Conservation (phyloP, 331 rosid genomes). For the Spiraea crenata region DNA sequence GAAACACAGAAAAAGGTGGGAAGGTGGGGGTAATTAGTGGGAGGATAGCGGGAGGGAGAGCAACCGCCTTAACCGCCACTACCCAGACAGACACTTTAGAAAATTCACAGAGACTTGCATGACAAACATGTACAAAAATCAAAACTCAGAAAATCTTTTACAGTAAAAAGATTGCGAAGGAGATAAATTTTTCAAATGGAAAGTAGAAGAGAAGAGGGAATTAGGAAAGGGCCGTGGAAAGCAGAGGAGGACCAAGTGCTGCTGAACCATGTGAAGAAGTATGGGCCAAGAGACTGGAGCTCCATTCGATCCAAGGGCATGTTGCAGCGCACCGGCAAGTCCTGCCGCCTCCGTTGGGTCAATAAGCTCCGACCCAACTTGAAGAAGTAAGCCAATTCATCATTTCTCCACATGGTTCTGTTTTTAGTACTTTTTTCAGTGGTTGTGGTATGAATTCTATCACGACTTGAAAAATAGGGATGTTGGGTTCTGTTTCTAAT, state of each 20-base stretch:
- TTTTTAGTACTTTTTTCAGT: too few species aligned
- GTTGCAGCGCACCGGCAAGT: conserved; percentile 75
- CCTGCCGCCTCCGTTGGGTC: conserved; percentile 96
- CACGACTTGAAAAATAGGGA: too few species aligned
- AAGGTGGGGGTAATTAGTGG: conserved; percentile 28
- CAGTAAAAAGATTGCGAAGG: too few species aligned
- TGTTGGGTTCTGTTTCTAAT: neutral
- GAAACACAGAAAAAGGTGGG: conserved; percentile 12
- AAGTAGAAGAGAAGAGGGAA: conserved; percentile 44
- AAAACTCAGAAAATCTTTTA: neutral
- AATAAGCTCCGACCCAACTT: conserved; percentile 84
- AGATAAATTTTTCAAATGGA: conserved; percentile 37
- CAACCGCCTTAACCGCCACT: conserved; percentile 37
- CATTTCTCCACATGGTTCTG: too few species aligned
- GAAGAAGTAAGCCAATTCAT: conserved; percentile 47
- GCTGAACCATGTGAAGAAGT: conserved; percentile 55
- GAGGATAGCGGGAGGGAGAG: conserved; percentile 3
- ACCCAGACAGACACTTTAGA: neutral
- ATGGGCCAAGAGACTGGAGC: conserved; percentile 93
- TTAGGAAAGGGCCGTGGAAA: conserved; percentile 88
- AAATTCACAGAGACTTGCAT: neutral
- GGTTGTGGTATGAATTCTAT: neutral
- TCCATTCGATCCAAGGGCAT: conserved; percentile 98
- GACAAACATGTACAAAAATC: neutral
- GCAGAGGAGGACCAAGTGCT: conserved; percentile 80